Evolutionary conservation across 352 stramenopile species (phyloP).

Genomic region (Phytophthora cryptogea): DNA sequence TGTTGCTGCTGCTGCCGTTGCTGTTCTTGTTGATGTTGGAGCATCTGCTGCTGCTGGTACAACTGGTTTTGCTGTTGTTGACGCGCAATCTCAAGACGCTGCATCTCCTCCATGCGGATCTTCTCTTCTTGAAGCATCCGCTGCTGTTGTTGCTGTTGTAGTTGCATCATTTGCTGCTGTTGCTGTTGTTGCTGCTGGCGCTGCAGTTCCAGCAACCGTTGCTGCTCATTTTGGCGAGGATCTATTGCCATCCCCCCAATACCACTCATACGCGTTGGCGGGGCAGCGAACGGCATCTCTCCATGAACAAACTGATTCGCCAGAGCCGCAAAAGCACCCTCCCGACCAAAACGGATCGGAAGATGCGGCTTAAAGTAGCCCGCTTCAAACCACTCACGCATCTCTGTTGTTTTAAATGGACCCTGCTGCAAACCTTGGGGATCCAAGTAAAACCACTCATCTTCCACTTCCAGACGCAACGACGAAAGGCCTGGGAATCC

Average conservation of each 20-base stretch:
- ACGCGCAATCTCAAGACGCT: slow-evolving; percentile 70
- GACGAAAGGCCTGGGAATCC: slow-evolving; percentile 29
- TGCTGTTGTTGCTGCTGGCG: slow-evolving; percentile 56
- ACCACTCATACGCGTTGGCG: slow-evolving; percentile 28
- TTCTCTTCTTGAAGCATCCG: slow-evolving; percentile 81
- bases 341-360: slow-evolving; percentile 82
- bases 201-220: slow-evolving; percentile 65
- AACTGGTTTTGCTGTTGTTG: slow-evolving; percentile 68
- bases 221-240: slow-evolving; percentile 51
- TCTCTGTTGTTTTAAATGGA: slow-evolving; percentile 85
- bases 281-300: slow-evolving; percentile 65
- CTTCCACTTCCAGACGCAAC: slow-evolving; percentile 49
- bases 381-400: slow-evolving; percentile 90
- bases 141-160: slow-evolving; percentile 75
- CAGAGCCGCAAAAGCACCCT: slow-evolving; percentile 73
- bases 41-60: slow-evolving; percentile 68
- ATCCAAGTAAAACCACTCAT: slow-evolving; percentile 90
- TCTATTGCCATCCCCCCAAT: slow-evolving; percentile 26
- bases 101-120: slow-evolving; percentile 85
- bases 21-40: slow-evolving; percentile 66
- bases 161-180: slow-evolving; percentile 60
- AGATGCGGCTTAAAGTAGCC: slow-evolving; percentile 90
- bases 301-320: slow-evolving; percentile 78
- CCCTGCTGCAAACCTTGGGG: slow-evolving; percentile 82
- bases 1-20: slow-evolving; percentile 66